phyloP scores from a whole-genome alignment of 192 early-diverging fungal genomes.

The Globomyces pollinis-pini region DNA sequence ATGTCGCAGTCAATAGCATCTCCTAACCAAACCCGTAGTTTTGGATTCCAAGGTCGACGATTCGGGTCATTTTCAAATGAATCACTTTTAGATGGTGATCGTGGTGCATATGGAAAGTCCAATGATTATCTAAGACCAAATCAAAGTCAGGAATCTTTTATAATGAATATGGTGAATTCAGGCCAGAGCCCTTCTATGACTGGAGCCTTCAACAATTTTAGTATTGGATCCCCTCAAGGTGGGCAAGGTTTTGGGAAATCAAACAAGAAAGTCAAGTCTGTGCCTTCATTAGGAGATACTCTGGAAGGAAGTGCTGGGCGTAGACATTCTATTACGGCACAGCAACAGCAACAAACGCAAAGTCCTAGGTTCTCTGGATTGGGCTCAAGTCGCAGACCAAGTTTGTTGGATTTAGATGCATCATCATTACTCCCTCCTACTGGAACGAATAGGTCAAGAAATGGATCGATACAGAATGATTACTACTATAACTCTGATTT shows the following conservation, averaged over 20 bases:
- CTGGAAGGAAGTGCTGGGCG: too few species aligned
- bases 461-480: conserved; percentile 1
- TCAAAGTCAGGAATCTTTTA: neutral
- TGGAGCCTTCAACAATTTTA: neutral
- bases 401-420: neutral
- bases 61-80: conserved; percentile 6
- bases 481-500: too few species aligned
- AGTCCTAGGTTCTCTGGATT: neutral
- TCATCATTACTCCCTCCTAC: neutral
- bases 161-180: conserved; percentile 5
- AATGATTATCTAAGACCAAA: neutral
- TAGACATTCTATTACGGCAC: neutral
- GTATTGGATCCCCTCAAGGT: neutral
- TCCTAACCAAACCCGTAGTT: neutral
- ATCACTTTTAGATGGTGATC: neutral
- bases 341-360: neutral
- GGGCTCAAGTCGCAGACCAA: neutral
- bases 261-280: conserved; percentile 7
- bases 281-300: neutral
- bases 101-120: neutral
- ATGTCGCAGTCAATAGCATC: conserved; percentile 3
- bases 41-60: neutral
- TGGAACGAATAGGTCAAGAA: neutral
- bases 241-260: neutral
- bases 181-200: neutral